Base-by-base conservation (phyloP, 139 green algal species). In the Coelastrella sp. region DNA sequence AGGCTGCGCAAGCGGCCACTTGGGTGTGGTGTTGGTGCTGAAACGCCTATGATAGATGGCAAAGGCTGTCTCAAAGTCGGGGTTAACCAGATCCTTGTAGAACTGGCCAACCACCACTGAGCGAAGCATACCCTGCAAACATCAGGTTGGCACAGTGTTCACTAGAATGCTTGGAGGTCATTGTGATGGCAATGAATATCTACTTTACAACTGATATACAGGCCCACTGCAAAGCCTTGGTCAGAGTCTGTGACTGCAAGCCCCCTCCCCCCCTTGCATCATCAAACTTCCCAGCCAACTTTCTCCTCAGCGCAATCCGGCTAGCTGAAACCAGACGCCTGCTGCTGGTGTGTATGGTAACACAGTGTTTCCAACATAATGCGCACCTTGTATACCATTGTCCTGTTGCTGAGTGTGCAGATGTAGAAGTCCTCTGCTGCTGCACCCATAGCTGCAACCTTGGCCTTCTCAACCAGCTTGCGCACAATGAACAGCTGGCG, bases 41-140 rank as follows among this genome's bases (percentile, higher is more conserved):
- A 99, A 99, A 85, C 98, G 98, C 81, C 84, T 95, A 92, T 99
- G 98, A 94, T 99, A 99, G 92, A 99, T 99, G 87, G 97, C 98
- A 92, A 99, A 99, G 56, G 94, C 68, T 0, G 96, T 97, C 84
- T 92, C 92, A 92, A 95, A 99, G 82, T 94, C 93, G 19, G 93
- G 56, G 93, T 99, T 96, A 58, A 93, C 90, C 79, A 99, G 95
- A 94, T 99, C 98, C 83, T 96, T 89, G 94, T 96, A 99, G 94
- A 98, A 99, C 14, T 94, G 61, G 5, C 96, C 95, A 65, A 99
- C 91, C 32, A 97, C 96, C 7, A 91, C 92, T n/a, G 96, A 96
- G 20, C 93, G 92, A 57, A 99, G 95, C 97, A 99, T 99, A 88
- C 97, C 97, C 95, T 96, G 90, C 86, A 92, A 71, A 47, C 32